Base-by-base conservation (phyloP, 352 stramenopile species). In the Phytophthora tubulina region DNA sequence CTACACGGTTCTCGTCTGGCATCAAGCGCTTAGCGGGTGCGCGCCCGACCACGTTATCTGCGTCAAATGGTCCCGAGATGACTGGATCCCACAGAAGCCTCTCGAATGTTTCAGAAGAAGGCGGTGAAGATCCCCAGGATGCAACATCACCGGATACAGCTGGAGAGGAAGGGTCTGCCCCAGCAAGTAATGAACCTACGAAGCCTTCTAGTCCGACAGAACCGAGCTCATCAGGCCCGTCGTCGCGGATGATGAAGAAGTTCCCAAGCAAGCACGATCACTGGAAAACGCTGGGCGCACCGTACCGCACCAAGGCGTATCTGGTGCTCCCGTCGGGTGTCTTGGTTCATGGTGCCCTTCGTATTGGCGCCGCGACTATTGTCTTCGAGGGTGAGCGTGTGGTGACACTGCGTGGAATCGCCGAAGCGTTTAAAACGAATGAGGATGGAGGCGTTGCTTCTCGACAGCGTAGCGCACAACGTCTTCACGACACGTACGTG, bases 351-450 rank as follows among this genome's bases (percentile, higher is more conserved):
- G 88, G 88, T 51, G 84, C 85, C 15, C 70, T 96, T 44, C 86
- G 88, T 10, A 90, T 96, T 41, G 88, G 88, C 9, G 66, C 75
- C 30, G 82, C 77, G 3, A 94, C 85, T 15, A 90, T 96, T 46
- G 84, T 93, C 8, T 96, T 96, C 61, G 88, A 96, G 65, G 88
- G 88, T 17, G 86, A 94, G 51, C 84, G 84, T 48, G 85, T 94
- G 13, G 85, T 83, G 11, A 92, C 86, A 8, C 57, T 94, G 17
- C 83, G 88, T 49, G 75, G 85, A 32, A 75, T 94, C 5, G 74
- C 84, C 3, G 84, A 93, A 27, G 50, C 77, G 10, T 80, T 78
- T 13, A 81, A 81, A 44, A 69, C 74, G 39, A 79, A 76, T 44
- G 79, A 89, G 8, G 79, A 82, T 56, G 76, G 72, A 17, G 74